phyloP scores from a whole-genome alignment of 139 green algal genomes.

The Nannochloris sp. region DNA sequence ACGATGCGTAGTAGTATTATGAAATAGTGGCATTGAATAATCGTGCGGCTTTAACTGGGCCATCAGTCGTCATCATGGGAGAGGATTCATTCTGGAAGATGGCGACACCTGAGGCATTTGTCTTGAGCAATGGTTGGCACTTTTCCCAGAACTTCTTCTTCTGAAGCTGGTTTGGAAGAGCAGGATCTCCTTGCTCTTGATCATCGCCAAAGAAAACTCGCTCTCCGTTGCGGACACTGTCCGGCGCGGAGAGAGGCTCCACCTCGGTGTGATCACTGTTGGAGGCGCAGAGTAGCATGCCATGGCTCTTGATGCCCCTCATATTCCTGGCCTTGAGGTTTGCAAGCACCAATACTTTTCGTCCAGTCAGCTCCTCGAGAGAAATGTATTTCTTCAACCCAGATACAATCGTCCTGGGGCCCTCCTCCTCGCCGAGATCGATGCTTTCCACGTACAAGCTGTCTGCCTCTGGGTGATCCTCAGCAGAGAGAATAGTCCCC shows the following conservation, averaged over 20 bases:
- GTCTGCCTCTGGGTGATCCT: slow-evolving; percentile 78
- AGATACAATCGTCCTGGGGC: slow-evolving; percentile 69
- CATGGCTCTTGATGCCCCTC: slow-evolving; percentile 75
- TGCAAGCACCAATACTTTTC: slow-evolving; percentile 71
- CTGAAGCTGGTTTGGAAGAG: slow-evolving; percentile 49
- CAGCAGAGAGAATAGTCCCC: slow-evolving; percentile 65
- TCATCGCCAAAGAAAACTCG: slow-evolving; percentile 50
- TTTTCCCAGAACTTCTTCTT: slow-evolving; percentile 84
- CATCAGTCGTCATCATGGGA: slow-evolving; percentile 53
- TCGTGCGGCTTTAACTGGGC: slow-evolving; percentile 36
- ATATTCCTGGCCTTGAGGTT: slow-evolving; percentile 97
- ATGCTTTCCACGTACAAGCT: slow-evolving; percentile 92
- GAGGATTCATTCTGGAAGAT: slow-evolving; percentile 35
- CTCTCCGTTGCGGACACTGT: slow-evolving; percentile 65
- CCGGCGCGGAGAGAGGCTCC: slow-evolving; percentile 66
- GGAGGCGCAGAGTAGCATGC: slow-evolving; percentile 87
- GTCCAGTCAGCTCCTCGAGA: slow-evolving; percentile 65
- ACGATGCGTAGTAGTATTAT: slow-evolving; percentile 16
- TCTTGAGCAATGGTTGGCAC: slow-evolving; percentile 54
- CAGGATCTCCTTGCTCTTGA: slow-evolving; percentile 19
- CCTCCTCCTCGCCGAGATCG: slow-evolving; percentile 74
- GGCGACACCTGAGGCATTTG: slow-evolving; percentile 28
- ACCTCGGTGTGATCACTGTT: slow-evolving; percentile 65
- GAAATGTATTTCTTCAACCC: slow-evolving; percentile 90
- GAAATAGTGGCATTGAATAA: slow-evolving; percentile 50